Percentiles rank a stretch among this genome's conserved stretches.
phyloP scores from a whole-genome alignment of 2,329 filamentous ascomycete genomes.

The Fusarium tuaranense region DNA sequence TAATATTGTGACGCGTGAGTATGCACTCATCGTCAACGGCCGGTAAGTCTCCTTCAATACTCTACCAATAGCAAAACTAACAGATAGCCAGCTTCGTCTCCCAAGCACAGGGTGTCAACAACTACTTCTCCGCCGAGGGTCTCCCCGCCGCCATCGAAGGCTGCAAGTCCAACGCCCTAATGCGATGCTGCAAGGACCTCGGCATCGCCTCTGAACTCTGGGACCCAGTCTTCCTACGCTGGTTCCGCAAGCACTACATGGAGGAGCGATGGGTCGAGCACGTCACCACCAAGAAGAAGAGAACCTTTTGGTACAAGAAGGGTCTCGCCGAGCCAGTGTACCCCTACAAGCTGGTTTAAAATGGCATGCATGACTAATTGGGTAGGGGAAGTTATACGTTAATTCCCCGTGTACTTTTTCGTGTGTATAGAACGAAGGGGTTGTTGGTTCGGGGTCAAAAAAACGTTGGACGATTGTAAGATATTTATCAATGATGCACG shows the following conservation, averaged over 20 bases:
- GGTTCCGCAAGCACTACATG: constrained; percentile 80
- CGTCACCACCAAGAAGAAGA: constrained; percentile 85
- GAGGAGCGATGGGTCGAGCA: constrained; percentile 94
- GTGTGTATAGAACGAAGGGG: background rate
- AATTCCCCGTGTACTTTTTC: background rate
- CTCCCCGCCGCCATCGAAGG: constrained; percentile 96
- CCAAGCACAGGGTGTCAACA: constrained; percentile 93
- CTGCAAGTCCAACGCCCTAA: constrained; percentile 96
- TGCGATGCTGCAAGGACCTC: constrained; percentile 98
- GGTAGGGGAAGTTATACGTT: background rate
- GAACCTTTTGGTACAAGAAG: constrained; percentile 88
- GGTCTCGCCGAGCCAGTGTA: constrained; percentile 76
- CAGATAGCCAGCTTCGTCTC: constrained; percentile 77
- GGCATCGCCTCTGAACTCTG: constrained; percentile 95
- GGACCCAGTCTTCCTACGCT: constrained; percentile 91
- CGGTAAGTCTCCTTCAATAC: constrained; percentile 69
- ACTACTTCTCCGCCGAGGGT: constrained; percentile 89
- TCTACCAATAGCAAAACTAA: background rate
- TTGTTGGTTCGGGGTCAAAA: background rate
- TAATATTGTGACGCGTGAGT: constrained; percentile 87
- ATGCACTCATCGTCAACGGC: constrained; percentile 88
- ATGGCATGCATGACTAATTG: background rate
- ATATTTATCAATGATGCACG: constrained; percentile 14
- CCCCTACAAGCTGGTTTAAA: constrained; percentile 61
- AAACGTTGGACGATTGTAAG: constrained; percentile 19